Percentiles rank a stretch among this genome's conserved stretches.
These are phyloP conservation scores for Sphaerostilbella broomeana DNA, from an alignment of 2,329 filamentous ascomycete genomes.

Conservation along the genomic window DNA sequence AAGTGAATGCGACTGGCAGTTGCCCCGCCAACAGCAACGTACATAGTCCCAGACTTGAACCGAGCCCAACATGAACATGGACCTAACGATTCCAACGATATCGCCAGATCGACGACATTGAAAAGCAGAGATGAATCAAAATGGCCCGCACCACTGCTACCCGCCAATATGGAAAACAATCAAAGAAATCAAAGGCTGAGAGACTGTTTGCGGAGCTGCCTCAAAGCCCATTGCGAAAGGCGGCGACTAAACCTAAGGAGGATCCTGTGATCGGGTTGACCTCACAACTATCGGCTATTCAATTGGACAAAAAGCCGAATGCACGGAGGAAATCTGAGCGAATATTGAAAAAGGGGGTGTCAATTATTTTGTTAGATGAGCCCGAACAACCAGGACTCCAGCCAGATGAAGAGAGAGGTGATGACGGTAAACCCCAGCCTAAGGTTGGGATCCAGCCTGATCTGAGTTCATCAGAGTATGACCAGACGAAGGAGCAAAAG, in stretches of 20 bases:
- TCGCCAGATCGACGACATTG: too few relatives aligned
- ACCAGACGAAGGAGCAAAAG: background rate
- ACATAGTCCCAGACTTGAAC: conserved; percentile 4
- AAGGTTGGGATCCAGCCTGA: background rate
- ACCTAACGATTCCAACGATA: too few relatives aligned
- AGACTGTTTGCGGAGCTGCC: conserved; percentile 47
- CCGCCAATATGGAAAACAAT: conserved; percentile 46
- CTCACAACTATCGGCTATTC: conserved; percentile 28
- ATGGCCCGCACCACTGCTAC: conserved; percentile 41
- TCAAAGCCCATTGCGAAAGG: conserved; percentile 39
- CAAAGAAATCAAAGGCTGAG: conserved; percentile 40
- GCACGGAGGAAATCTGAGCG: conserved; percentile 15
- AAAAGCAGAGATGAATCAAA: conserved; percentile 14
- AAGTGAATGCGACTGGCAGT: conserved; percentile 8
- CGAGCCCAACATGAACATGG: conserved; percentile 12
- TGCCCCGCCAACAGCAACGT: conserved; percentile 20
- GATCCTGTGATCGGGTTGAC: conserved; percentile 29
- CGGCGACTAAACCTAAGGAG: conserved; percentile 14
- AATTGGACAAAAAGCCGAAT: conserved; percentile 19
- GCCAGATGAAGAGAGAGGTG: background rate
- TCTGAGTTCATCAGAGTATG: background rate
- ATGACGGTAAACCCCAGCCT: background rate
- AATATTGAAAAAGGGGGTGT: conserved; percentile 9
- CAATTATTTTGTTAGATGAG: conserved; percentile 12
- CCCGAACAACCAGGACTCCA: conserved; percentile 2